These are phyloP conservation scores for Thoreauomyces humboldtii DNA, from an alignment of 192 early-diverging fungal species.

Conservation along the genomic window DNA sequence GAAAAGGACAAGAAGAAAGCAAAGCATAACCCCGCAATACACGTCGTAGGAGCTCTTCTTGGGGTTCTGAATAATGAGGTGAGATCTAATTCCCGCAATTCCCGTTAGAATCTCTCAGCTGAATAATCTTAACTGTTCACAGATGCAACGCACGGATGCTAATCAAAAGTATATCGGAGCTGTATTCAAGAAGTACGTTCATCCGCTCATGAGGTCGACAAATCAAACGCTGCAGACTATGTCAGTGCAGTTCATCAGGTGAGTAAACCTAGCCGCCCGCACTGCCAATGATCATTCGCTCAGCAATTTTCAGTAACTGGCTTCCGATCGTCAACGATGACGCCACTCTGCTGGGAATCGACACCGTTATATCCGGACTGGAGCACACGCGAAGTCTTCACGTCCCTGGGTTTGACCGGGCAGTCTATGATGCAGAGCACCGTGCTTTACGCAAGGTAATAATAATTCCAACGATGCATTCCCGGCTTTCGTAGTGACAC, in stretches of 20 bases:
- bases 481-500: too few relatives aligned
- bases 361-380: conserved; percentile 43
- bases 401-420: conserved; percentile 33
- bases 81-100: too few relatives aligned
- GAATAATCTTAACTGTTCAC: neutral
- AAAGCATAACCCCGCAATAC: conserved; percentile 18
- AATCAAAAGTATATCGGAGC: conserved; percentile 58
- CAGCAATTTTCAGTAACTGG: conserved; percentile 39
- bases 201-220: conserved; percentile 43
- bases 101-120: conserved; percentile 1
- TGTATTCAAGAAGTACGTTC: conserved; percentile 48
- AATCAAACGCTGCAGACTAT: conserved; percentile 41
- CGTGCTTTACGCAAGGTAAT: too few relatives aligned
- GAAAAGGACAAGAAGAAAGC: neutral
- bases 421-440: conserved; percentile 37
- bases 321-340: conserved; percentile 54
- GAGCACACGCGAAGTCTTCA: conserved; percentile 31
- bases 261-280: neutral
- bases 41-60: conserved; percentile 41
- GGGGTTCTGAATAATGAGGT: conserved; percentile 48
- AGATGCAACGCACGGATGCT: conserved; percentile 44
- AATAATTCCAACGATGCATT: too few relatives aligned
- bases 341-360: conserved; percentile 43
- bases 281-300: neutral
- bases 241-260: conserved; percentile 55